Evolutionary conservation across 306 rosid genomes (phyloP).

Genomic region (Dalbergia oliveri): DNA sequence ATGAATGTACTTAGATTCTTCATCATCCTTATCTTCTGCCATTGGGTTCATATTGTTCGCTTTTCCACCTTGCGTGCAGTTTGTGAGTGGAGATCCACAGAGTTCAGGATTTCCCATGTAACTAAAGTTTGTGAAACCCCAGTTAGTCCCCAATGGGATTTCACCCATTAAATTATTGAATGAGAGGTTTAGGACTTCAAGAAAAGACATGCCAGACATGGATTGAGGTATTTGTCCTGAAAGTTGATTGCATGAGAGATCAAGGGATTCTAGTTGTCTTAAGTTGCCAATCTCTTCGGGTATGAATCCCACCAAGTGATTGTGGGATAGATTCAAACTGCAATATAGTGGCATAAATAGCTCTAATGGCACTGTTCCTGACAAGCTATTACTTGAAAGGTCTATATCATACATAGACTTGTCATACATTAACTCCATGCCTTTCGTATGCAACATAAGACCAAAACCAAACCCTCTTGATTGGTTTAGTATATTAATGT

Average conservation of each 20-base stretch:
- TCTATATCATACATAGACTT: conserved; percentile 15
- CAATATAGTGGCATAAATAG: conserved; percentile 1
- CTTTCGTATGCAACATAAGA: neutral
- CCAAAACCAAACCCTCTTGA: too few relatives aligned
- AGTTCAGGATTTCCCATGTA: neutral
- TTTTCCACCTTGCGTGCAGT: neutral
- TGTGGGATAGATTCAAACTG: conserved; percentile 45
- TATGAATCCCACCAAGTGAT: conserved; percentile 41
- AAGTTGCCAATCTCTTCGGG: conserved; percentile 33
- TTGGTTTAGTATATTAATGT: too few relatives aligned
- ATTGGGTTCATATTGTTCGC: neutral
- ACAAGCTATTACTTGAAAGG: conserved; percentile 42
- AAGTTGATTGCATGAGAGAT: conserved; percentile 37
- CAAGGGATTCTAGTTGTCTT: conserved; percentile 39
- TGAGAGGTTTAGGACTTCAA: too few relatives aligned
- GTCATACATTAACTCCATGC: neutral
- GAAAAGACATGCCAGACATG: neutral
- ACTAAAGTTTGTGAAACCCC: too few relatives aligned
- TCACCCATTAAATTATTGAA: too few relatives aligned
- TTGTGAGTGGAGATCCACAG: conserved; percentile 4
- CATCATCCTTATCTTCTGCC: neutral
- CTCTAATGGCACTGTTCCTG: conserved; percentile 40
- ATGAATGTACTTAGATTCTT: neutral
- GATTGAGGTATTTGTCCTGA: conserved; percentile 9
- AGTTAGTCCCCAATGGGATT: too few relatives aligned